Base-by-base conservation (phyloP, 192 early-diverging fungal species). In the Backusella morwellensis region DNA sequence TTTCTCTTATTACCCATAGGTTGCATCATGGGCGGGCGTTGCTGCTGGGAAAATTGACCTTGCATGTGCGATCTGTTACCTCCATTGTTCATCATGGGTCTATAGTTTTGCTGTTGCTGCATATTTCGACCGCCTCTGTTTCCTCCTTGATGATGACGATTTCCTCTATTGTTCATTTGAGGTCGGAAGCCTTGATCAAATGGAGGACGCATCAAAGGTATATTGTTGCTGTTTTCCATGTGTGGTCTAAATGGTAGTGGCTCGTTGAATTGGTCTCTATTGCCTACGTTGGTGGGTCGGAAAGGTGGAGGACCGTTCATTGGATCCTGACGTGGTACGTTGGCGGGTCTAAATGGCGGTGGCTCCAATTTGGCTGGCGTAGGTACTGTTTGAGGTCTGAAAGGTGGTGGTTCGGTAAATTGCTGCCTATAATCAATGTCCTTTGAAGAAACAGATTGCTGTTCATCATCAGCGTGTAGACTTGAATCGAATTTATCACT, bases 401-500 rank as follows among this genome's bases (percentile, higher is more conserved):
- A 81, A 2, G 80, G 80, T 3, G 80, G 80, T 29, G 80, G 76
- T 29, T 81, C 76, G 4, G 54, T 77, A 50, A 82, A 87, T 2
- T 40, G 36, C n/a, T 66, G 59, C 29, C 41, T 75, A 19, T 83
- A 79, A 5, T 75, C 76, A 44, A 82, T 80, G 15, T 86, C 82
- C 35, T 88, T 82, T 63, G 56, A 63, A 50, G 81, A 77, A 9
- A 70, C 72, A 15, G 81, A 79, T 56, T 78, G 82, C 34, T 78
- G 52, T 67, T 88, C 86, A 35, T 86, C 89, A 1, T 85, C 83
- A 66, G 75, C 81, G 32, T 86, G 86, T 42, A 84, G 81, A 50
- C 86, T 83, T 32, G 86, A 85, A 63, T 87, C 85, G 26, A 87
- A 90, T 47, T 88, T 90, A 74, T 90, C 89, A 70, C 80, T 79